phyloP scores from a whole-genome alignment of 805 yeast genomes.

The Teunomyces stri region DNA sequence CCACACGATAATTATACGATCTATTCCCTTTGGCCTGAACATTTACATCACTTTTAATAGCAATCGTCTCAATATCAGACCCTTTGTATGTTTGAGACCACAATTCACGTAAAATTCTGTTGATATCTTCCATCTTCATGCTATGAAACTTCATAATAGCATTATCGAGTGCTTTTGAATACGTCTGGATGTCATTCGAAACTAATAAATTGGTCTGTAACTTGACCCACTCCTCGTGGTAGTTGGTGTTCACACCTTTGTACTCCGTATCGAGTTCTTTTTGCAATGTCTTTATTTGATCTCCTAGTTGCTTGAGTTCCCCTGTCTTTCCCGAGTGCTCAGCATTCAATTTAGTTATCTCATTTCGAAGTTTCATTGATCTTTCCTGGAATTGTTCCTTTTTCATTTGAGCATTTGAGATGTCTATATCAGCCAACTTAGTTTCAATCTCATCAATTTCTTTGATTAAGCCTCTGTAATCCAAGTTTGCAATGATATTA shows the following conservation, averaged over 20 bases:
- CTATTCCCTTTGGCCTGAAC: conserved; percentile 50
- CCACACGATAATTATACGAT: conserved; percentile 88
- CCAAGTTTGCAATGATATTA: conserved; percentile 62
- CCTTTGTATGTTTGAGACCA: conserved; percentile 96
- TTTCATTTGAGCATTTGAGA: conserved; percentile 56
- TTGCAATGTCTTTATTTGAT: conserved; percentile 56
- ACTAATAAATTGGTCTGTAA: conserved; percentile 73
- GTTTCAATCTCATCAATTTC: conserved; percentile 37
- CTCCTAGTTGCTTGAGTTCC: conserved; percentile 78
- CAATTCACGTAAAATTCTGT: conserved; percentile 79
- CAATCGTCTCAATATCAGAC: conserved; percentile 89
- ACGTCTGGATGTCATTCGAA: conserved; percentile 76
- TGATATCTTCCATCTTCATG: conserved; percentile 89
- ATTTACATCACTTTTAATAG: conserved; percentile 77
- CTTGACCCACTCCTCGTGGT: conserved; percentile 69
- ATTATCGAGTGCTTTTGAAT: conserved; percentile 80
- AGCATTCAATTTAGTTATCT: conserved; percentile 56
- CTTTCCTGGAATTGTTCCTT: conserved; percentile 60
- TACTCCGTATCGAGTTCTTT: conserved; percentile 70
- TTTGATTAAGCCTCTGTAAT: conserved; percentile 44
- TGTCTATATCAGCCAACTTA: conserved; percentile 46
- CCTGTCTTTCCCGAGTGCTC: conserved; percentile 76
- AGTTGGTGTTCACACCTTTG: conserved; percentile 59
- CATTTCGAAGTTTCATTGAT: conserved; percentile 48
- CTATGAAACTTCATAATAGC: conserved; percentile 94